Evolutionary conservation across 108 stramenopile genomes (phyloP).

Genomic region (Skeletonema potamos): DNA sequence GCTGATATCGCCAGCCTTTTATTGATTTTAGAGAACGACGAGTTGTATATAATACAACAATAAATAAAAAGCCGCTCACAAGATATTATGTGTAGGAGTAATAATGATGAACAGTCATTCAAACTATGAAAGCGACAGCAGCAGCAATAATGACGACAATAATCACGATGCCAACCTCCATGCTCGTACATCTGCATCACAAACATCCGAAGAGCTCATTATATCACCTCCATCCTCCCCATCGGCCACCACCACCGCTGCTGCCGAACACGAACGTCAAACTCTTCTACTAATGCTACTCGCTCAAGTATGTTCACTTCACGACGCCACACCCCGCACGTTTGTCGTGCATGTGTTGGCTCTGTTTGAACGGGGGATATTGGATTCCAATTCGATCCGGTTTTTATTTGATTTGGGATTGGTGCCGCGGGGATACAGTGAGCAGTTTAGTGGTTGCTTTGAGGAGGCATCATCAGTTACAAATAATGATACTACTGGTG

Average conservation of each 20-base stretch:
- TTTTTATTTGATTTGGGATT: constrained; percentile 90
- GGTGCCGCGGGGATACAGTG: constrained; percentile 54
- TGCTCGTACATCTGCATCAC: neutral
- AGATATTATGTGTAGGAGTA: too few species aligned
- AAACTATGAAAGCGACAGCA: neutral
- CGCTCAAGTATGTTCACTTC: constrained; percentile 89
- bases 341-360: constrained; percentile 89
- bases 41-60: too few species aligned
- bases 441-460: neutral
- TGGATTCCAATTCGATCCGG: constrained; percentile 82
- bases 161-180: neutral
- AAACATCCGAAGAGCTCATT: neutral
- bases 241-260: constrained; percentile 4
- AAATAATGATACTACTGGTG: neutral
- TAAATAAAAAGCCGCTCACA: too few species aligned
- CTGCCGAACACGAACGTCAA: constrained; percentile 70
- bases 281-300: constrained; percentile 86
- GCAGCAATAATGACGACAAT: neutral
- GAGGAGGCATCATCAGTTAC: too few species aligned
- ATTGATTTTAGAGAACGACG: too few species aligned
- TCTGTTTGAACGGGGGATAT: constrained; percentile 86
- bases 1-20: too few species aligned
- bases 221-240: constrained; percentile 2
- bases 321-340: constrained; percentile 92
- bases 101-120: too few species aligned